Conservation (phyloP, 768 basidiomycete species). For the Terana coerulea region DNA sequence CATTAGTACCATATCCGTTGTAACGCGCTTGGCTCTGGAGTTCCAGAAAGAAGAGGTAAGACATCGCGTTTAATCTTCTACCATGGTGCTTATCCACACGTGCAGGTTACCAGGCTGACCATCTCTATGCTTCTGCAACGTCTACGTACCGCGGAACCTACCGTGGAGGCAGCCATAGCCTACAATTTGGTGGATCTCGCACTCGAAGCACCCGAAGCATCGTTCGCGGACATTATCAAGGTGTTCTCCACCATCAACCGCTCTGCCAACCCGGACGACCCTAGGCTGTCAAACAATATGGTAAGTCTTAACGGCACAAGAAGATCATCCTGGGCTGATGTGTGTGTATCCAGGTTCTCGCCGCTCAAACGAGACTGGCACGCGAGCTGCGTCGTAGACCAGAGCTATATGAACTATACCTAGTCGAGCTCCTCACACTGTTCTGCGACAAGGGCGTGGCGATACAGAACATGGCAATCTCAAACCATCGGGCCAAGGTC, state of each 20-base stretch:
- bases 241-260: conserved; percentile 84
- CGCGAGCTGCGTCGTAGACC: conserved; percentile 70
- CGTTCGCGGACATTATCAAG: conserved; percentile 80
- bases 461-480: conserved; percentile 76
- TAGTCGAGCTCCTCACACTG: conserved; percentile 79
- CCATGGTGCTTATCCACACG: neutral
- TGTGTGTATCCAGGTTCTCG: conserved; percentile 57
- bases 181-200: conserved; percentile 91
- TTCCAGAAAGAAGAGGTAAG: conserved; percentile 79
- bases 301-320: conserved; percentile 31
- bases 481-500: conserved; percentile 67
- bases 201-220: conserved; percentile 65
- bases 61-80: neutral
- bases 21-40: conserved; percentile 83
- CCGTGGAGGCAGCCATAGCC: conserved; percentile 87
- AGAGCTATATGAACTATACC: conserved; percentile 74
- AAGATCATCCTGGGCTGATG: neutral
- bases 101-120: conserved; percentile 77
- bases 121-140: conserved; percentile 92
- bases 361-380: conserved; percentile 87
- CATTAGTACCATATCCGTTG: conserved; percentile 89
- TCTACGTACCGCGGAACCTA: conserved; percentile 77
- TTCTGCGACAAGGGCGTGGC: conserved; percentile 91
- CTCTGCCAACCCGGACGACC: conserved; percentile 85
- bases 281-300: conserved; percentile 86